Base-by-base conservation (phyloP, 2,329 filamentous ascomycete species). In the Ramularia collo-cygni region DNA sequence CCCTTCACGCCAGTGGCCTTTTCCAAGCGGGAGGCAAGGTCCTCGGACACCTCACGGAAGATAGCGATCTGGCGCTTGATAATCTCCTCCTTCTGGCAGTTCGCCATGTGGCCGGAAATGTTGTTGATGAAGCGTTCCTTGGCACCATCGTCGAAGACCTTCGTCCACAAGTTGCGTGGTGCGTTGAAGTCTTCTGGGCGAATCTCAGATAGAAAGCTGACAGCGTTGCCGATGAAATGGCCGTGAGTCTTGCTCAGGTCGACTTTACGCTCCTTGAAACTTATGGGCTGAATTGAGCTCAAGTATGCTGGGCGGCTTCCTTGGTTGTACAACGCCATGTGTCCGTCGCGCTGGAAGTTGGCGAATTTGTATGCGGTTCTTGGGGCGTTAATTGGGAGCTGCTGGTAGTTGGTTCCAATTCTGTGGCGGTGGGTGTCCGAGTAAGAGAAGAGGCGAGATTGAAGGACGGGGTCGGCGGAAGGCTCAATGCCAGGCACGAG, bases 321-420 rank as follows among this genome's bases (percentile, higher is more conserved):
- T 52, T 79, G 76, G 63, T 86, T 83, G 56, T 74, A 70, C 53
- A 78, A 76, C 1, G 79, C 75, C 81, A 86, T 87, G 43, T 61
- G 57, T 12, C 84, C 84, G 55, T 87, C 83, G 46, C 83, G 77
- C 60, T 86, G 81, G 69, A 79, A 84, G 48, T 83, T 83, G 52
- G 64, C 68, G 34, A 74, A 66, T 4, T 68, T 44, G 65, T 82
- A 71, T 71, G 70, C 75, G 71, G 64, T 67, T 67, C 67, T 64
- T 55, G 67, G 61, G 66, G 68, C 51, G 63, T 72, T 63, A 44
- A 76, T 68, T 0, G 75, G 75, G 2, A 78, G 60, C 54, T 77
- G 75, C 54, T 77, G 73, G 56, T 76, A 77, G 61, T 78, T 78
- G 48, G 64, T 65, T 18, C 75, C 75, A 14, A 78, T 57, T 17